A percentile compares a stretch with the other conserved stretches of the same genome.
Conservation (phyloP, 2,329 filamentous ascomycete genomes). For the Monilinia vaccinii-corymbosi region DNA sequence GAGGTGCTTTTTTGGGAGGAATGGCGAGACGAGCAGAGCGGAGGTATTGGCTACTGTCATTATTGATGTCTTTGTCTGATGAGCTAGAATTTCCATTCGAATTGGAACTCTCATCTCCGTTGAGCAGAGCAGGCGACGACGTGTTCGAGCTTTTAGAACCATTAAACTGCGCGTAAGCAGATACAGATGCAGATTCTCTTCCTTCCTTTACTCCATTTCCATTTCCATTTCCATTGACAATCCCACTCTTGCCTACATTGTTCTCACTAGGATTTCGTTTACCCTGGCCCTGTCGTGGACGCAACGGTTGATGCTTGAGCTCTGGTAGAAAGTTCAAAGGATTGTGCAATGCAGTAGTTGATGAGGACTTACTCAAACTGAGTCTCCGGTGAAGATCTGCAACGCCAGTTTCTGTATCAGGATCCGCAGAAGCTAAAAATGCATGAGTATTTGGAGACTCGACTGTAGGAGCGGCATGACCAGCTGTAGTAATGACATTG, state of each 20-base stretch:
- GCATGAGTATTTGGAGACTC: neutral
- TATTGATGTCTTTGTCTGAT: conserved; percentile 4
- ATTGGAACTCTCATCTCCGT: neutral
- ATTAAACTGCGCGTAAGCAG: conserved; percentile 1
- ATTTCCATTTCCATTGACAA: neutral
- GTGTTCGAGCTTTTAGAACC: neutral
- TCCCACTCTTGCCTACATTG: neutral
- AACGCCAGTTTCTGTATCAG: conserved; percentile 5
- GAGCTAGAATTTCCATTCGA: conserved; percentile 9
- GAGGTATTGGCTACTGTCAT: conserved; percentile 16
- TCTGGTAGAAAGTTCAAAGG: conserved; percentile 31
- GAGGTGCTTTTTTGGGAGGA: neutral
- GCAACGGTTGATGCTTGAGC: conserved; percentile 34
- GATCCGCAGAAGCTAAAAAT: conserved; percentile 11
- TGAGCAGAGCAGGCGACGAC: neutral
- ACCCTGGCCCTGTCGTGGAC: conserved; percentile 24
- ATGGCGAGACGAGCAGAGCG: conserved; percentile 19
- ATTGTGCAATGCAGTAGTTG: conserved; percentile 11
- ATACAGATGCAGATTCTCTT: neutral
- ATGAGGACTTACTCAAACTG: conserved; percentile 18
- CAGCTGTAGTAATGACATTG: neutral
- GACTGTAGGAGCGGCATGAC: neutral
- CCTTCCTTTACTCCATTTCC: neutral
- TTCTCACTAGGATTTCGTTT: conserved; percentile 13
- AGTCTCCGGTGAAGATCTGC: conserved; percentile 8